Percentiles rank a stretch among this genome's conserved stretches.
phyloP scores from a whole-genome alignment of 164 flowering plant species.

The Hamamelis virginiana region DNA sequence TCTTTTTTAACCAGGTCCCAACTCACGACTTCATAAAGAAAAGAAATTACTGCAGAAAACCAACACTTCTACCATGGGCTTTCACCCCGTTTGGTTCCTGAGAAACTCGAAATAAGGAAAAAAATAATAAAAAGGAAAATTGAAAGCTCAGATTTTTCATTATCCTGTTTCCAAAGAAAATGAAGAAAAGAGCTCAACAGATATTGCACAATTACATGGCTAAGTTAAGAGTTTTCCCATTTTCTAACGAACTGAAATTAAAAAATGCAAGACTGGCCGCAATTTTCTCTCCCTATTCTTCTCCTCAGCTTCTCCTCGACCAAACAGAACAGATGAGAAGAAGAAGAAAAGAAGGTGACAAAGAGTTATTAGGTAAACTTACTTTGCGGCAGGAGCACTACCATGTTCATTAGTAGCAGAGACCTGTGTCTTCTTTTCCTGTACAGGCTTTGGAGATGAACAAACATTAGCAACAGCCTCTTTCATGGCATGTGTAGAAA shows the following conservation, averaged over 20 bases:
- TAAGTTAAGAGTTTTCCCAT: too few species aligned
- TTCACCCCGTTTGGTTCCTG: too few species aligned
- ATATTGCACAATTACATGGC: too few species aligned
- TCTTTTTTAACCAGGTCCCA: too few species aligned
- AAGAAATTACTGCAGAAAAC: not conserved
- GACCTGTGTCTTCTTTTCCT: constrained; percentile 33
- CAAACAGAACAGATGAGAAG: not conserved
- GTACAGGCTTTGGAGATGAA: constrained; percentile 28
- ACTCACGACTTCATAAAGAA: not conserved
- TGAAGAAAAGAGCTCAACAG: not conserved
- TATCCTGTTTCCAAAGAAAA: too few species aligned
- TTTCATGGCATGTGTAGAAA: constrained; percentile 12
- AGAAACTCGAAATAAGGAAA: too few species aligned
- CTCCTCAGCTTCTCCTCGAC: not conserved
- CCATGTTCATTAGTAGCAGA: constrained; percentile 25
- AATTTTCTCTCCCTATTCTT: too few species aligned
- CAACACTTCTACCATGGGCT: too few species aligned
- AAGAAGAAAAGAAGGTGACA: not conserved
- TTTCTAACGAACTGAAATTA: too few species aligned
- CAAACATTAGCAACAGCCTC: constrained; percentile 19
- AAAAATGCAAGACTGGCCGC: too few species aligned
- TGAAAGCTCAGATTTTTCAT: too few species aligned
- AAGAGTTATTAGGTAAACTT: constrained; percentile 6
- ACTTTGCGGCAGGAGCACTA: constrained; percentile 56
- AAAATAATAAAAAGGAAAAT: too few species aligned